Evolutionary conservation across 192 early-diverging fungal genomes (phyloP), one percentile per base, ranked within the genome.

Genomic region (Coemansia sp.): DNA sequence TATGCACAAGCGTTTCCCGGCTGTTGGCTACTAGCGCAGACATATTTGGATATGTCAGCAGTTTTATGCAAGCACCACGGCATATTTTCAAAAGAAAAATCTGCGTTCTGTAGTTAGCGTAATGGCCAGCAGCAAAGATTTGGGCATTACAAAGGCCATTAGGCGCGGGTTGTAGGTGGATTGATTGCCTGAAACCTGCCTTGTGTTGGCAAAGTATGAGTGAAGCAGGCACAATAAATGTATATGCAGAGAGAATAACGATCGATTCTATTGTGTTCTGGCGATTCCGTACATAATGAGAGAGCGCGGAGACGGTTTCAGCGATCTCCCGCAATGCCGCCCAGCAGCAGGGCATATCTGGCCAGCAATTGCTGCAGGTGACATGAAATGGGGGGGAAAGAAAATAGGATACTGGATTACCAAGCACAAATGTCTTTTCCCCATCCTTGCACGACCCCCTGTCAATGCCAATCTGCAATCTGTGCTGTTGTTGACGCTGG

Each of bases 181-280:
- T 30, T n/a, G 15, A n/a, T n/a, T 11, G 11, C 14, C 9, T n/a
- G 30, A 10, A 2, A 41, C 2, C 12, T 0, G 12, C 12, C 0
- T 28, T n/a, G 6, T 48, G 46, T 48, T 48, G 46, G 8, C 28
- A 28, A 47, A 48, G 23, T 32, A 21, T 26, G 36, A 15, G 41
- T 43, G 51, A 66, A 66, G 37, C 50, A 34, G 64, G 46, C 10
- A 66, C 56, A 66, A 59, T 59, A 59, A 58, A 66, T 59, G 26
- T 54, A 59, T 66, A 56, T 46, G 56, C 46, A 63, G 17, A 21
- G 32, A 46, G 38, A 40, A 56, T 36, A 36, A 43, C 26, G 46
- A 9, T n/a, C 8, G 17, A 31, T 17, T 17, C 16, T 45, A 45
- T 56, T 56, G 30, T 56, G 28, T 16, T 11, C 21, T 45, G 31